Evolutionary conservation across 208 protist genomes (phyloP), one percentile per base, ranked within the genome.

Genomic region (Acanthamoeba triangularis): DNA sequence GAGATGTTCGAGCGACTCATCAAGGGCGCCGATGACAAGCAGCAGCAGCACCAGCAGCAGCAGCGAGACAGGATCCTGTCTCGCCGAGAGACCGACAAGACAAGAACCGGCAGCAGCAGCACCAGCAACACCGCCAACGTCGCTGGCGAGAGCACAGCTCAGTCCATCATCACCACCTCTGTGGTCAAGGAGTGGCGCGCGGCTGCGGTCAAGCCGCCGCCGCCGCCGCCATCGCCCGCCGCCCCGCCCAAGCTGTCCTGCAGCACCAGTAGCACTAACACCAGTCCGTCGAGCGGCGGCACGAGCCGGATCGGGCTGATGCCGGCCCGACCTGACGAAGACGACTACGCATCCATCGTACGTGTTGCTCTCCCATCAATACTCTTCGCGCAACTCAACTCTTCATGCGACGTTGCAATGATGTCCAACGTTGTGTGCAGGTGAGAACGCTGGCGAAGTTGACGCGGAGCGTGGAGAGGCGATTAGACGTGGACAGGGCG

Each of bases 1-100:
- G 80, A 88, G 20, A 88, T 63, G 23, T 63, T 88, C 47, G 80
- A 88, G 8, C 28, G 80, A 4, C 37, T 82, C 18, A 33, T 88
- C 52, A 88, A 63, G 80, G 80, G 49, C 23, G n/a, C 30, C 41
- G 69, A 80, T 5, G 28, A 56, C 30, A 63, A 88, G 30, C 0
- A 3, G 65, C 52, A 23, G 16, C 16, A 72, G 30, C n/a, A 33
- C 28, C 28, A 72, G 30, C 25, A 72, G 8, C 10, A 11, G n/a
- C n/a, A 72, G 13, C 30, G 61, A 23, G 52, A 14, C 5, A 1
- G 23, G 59, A 0, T 1, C 18, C 23, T 54, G 13, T 13, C 25
- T 6, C 59, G 59, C 59, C 59, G 59, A 10, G 59, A 65, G 7
- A 65, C 23, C 59, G 59, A 65, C 1, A 13, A 20, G 61, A 28